Evolutionary conservation across 2,329 filamentous ascomycete species (phyloP), one percentile per base, ranked within the genome.

Genomic region (Stemphylium beticola): DNA sequence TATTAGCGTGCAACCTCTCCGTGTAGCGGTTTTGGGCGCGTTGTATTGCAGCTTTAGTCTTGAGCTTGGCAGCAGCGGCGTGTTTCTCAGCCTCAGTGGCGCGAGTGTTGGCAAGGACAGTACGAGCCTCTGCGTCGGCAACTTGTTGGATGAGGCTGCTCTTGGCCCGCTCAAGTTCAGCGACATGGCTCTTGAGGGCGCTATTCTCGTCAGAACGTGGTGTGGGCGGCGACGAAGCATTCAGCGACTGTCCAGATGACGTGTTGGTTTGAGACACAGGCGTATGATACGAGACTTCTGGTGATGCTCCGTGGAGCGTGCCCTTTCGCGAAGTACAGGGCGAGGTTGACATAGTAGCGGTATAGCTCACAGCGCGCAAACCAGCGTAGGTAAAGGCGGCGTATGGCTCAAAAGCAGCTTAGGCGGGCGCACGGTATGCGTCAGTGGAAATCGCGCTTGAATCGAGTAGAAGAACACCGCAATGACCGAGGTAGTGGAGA

Each of bases 1-100:
- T 53, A 9, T 53, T 49, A 20, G 54, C 54, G 12, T 49, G 54
- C 4, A 57, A 4, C 44, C 36, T 57, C 20, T 57, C 40, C 6
- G 49, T 54, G 18, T 54, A 54, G 3, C 54, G 39, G 10, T 17
- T 14, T 32, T 57, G 44, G 8, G 54, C 54, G 17, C 54, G 49
- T 7, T 29, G 36, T 6, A 12, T 42, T n/a, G 54, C 54, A n/a
- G 38, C 50, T 22, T 39, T 15, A 14, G 12, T 29, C 8, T 51
- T 29, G 14, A 10, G 20, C 18, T 45, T 22, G 8, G 46, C 47
- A 4, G 20, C 38, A 8, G 38, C 33, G 5, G 48, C 12, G 17
- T 32, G 33, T 41, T 52, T 38, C 22, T 32, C 18, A 10, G 53
- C 53, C 14, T 47, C 29, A 1, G 22, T 18, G n/a, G 24, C 33